Conservation (phyloP, 495 filamentous ascomycete genomes). For the Talaromyces wortmannii region DNA sequence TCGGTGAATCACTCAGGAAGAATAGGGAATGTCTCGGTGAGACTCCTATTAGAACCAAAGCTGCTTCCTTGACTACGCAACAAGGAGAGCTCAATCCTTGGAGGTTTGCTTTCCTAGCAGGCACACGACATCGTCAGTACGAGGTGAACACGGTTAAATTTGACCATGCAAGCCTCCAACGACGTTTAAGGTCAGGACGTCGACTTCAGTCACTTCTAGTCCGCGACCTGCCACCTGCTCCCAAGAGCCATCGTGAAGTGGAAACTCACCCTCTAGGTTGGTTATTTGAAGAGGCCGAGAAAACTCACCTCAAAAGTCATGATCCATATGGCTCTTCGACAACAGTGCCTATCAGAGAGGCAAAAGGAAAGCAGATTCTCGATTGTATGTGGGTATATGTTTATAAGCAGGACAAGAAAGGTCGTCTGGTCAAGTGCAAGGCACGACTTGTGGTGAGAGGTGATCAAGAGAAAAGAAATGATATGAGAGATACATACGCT, state of each 20-base stretch:
- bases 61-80: not conserved
- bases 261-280: not conserved
- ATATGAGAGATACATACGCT: constrained; percentile 8
- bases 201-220: not conserved
- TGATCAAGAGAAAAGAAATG: constrained; percentile 12
- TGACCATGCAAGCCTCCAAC: not conserved
- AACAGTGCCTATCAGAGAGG: not conserved
- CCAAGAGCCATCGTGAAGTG: not conserved
- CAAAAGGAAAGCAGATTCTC: constrained; percentile 1
- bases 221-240: not conserved
- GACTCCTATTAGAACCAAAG: too few species aligned
- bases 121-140: not conserved
- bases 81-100: not conserved
- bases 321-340: not conserved
- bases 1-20: too few species aligned
- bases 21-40: too few species aligned
- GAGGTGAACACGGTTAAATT: not conserved
- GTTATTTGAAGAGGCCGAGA: constrained; percentile 1
- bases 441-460: constrained; percentile 19
- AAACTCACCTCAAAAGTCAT: constrained; percentile 2
- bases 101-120: constrained; percentile 1
- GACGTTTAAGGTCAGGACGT: not conserved
- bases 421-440: constrained; percentile 18
- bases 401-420: constrained; percentile 15
- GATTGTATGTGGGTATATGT: constrained; percentile 9